Conservation (phyloP, 352 stramenopile genomes). For the Phytopythium delawarense region DNA sequence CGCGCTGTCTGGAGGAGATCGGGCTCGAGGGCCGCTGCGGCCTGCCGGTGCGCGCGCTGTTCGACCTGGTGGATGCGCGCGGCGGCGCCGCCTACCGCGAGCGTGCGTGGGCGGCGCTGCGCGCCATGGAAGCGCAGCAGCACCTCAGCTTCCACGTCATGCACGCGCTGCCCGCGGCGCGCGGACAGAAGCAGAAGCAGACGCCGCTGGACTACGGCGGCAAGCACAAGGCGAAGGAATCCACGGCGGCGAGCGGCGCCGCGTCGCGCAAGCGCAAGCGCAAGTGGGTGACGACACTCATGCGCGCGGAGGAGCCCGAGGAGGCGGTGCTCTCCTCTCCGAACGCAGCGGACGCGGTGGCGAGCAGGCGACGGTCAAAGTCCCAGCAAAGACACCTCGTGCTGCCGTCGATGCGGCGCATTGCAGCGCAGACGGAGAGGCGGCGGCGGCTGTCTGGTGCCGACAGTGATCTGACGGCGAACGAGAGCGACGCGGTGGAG, state of each 20-base stretch:
- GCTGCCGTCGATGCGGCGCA: constrained; percentile 43
- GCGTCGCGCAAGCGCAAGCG: constrained; percentile 35
- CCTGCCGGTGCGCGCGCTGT: constrained; percentile 54
- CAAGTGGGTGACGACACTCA: constrained; percentile 72
- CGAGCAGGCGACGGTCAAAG: constrained; percentile 9
- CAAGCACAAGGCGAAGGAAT: constrained; percentile 10
- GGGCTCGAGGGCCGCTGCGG: constrained; percentile 73
- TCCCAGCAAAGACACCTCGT: constrained; percentile 32
- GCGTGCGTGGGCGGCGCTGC: constrained; percentile 62
- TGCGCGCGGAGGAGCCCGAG: background rate
- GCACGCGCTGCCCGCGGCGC: constrained; percentile 19
- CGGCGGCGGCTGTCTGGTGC: constrained; percentile 20
- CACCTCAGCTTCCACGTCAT: constrained; percentile 70
- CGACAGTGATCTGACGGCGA: constrained; percentile 16
- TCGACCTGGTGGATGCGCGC: constrained; percentile 51
- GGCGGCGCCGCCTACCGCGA: constrained; percentile 47
- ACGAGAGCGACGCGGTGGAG: background rate
- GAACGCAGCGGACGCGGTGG: background rate
- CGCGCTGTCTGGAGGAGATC: constrained; percentile 77
- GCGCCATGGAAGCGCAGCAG: constrained; percentile 29
- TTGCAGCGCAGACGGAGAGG: constrained; percentile 41
- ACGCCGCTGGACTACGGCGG: background rate
- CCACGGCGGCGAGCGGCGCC: background rate
- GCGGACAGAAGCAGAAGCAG: background rate
- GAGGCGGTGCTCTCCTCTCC: background rate